phyloP scores from a whole-genome alignment of 140 eudicot species.

The Oenanthe javanica region DNA sequence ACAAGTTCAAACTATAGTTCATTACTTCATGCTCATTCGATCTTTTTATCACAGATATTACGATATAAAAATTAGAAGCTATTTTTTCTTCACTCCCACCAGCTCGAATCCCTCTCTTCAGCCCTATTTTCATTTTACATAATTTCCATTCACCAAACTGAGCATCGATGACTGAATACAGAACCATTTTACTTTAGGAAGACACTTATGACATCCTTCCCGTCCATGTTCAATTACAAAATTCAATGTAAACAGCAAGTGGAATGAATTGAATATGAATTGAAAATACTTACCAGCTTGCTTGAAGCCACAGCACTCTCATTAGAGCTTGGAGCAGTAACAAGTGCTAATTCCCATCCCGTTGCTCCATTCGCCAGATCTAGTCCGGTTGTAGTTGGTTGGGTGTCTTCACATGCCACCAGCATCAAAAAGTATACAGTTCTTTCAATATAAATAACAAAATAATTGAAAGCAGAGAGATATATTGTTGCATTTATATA shows the following conservation, averaged over 20 bases:
- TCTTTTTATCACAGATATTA: background rate
- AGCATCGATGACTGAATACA: background rate
- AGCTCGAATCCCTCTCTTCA: background rate
- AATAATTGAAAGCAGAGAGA: background rate
- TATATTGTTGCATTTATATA: too few relatives aligned
- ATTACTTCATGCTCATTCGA: background rate
- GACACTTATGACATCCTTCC: background rate
- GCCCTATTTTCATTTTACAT: background rate
- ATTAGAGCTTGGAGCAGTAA: slow-evolving; percentile 41
- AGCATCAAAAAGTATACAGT: slow-evolving; percentile 1
- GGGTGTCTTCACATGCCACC: slow-evolving; percentile 30
- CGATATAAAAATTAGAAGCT: background rate
- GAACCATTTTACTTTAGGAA: background rate
- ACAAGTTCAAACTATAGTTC: background rate
- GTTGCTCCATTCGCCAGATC: slow-evolving; percentile 43
- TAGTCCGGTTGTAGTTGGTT: slow-evolving; percentile 35
- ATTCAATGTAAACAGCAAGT: background rate
- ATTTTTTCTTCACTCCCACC: background rate
- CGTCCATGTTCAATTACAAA: background rate
- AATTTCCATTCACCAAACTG: background rate
- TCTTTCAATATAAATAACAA: background rate
- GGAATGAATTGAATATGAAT: background rate
- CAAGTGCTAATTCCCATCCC: slow-evolving; percentile 81
- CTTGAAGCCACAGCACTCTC: slow-evolving; percentile 38
- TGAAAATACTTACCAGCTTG: slow-evolving; percentile 46